Percentiles rank a stretch among this genome's conserved stretches.
Evolutionary conservation across 805 yeast species (phyloP).

Genomic region (Wickerhamomyces bovis): DNA sequence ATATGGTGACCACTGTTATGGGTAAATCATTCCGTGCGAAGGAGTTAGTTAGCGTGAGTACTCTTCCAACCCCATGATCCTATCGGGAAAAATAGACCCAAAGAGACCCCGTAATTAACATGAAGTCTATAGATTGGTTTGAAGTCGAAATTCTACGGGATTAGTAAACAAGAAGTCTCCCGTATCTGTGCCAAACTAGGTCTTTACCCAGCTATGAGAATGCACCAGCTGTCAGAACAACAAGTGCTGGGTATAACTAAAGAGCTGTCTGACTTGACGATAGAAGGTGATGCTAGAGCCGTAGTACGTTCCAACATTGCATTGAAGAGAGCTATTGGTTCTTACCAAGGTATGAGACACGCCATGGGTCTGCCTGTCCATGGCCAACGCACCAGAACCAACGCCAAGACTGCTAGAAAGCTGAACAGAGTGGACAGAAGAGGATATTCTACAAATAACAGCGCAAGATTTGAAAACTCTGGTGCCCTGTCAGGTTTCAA

Average conservation of each 20-base stretch:
- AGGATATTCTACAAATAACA: conserved; percentile 25
- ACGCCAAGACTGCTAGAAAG: conserved; percentile 84
- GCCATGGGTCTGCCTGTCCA: conserved; percentile 73
- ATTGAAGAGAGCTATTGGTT: conserved; percentile 73
- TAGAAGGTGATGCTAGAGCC: conserved; percentile 76
- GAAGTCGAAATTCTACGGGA: conserved; percentile 77
- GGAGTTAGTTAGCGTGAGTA: conserved; percentile 19
- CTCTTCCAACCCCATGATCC: no score
- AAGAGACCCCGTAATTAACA: not conserved
- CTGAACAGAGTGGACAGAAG: conserved; percentile 73
- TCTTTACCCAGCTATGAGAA: conserved; percentile 87
- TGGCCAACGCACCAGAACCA: conserved; percentile 90
- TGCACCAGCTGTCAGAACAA: conserved; percentile 87
- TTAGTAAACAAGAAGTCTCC: conserved; percentile 71
- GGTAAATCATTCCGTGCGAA: conserved; percentile 26
- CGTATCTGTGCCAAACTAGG: conserved; percentile 82
- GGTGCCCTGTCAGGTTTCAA: conserved; percentile 21
- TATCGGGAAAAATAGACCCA: not conserved
- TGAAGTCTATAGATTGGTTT: conserved; percentile 47
- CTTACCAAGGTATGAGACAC: conserved; percentile 86
- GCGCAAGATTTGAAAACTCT: not conserved
- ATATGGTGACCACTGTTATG: conserved; percentile 24
- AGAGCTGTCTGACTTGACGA: conserved; percentile 75
- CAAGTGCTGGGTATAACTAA: conserved; percentile 82
- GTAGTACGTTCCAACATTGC: conserved; percentile 71